phyloP scores from a whole-genome alignment of 2,329 filamentous ascomycete genomes.

The Neofusicoccum ribis region DNA sequence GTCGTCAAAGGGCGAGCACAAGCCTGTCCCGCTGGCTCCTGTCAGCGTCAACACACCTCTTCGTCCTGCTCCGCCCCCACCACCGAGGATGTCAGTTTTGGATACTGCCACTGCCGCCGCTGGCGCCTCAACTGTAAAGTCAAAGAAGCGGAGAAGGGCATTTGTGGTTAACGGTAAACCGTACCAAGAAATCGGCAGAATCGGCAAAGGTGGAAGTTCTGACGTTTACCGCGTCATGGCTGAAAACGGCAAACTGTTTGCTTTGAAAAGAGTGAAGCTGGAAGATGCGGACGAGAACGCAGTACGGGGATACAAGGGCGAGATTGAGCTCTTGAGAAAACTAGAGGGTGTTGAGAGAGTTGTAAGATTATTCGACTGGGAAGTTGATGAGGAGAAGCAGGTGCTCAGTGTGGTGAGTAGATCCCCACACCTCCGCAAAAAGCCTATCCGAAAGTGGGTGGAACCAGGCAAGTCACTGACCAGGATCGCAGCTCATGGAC shows the following conservation, averaged over 20 bases:
- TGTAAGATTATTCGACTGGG: constrained; percentile 86
- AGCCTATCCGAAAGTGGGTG: neutral
- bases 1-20: constrained; percentile 32
- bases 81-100: constrained; percentile 95
- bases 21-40: constrained; percentile 50
- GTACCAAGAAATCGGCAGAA: constrained; percentile 85
- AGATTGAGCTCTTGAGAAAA: constrained; percentile 86
- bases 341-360: constrained; percentile 85
- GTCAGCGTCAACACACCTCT: constrained; percentile 72
- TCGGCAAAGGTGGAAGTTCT: constrained; percentile 88
- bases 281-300: constrained; percentile 85
- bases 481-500: constrained; percentile 75
- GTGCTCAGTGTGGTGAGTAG: constrained; percentile 75
- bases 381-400: constrained; percentile 90
- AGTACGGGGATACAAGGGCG: constrained; percentile 85
- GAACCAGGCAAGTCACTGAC: neutral
- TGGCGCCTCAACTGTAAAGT: constrained; percentile 74
- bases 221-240: constrained; percentile 97
- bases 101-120: constrained; percentile 84
- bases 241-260: constrained; percentile 94
- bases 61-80: constrained; percentile 69
- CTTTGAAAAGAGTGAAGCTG: constrained; percentile 87
- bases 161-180: constrained; percentile 87
- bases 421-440: neutral
- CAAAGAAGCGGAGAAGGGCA: constrained; percentile 77